Percentiles rank a stretch among this genome's conserved stretches.
Evolutionary conservation across 176 grass and related monocot species (phyloP).

Genomic region (Aegilops sharonensis): DNA sequence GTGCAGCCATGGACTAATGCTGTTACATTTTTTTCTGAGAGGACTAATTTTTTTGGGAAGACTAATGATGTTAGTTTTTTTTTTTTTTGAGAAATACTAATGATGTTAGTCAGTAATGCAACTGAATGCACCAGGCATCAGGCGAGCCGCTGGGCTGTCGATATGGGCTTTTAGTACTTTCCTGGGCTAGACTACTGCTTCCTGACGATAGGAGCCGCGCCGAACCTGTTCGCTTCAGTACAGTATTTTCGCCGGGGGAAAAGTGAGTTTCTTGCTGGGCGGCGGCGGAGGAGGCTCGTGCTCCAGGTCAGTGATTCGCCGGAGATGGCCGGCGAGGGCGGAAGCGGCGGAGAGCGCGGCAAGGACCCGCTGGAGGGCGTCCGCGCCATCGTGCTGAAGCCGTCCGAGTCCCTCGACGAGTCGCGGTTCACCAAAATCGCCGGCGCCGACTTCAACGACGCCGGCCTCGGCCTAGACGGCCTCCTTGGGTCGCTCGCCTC

Average conservation of each 20-base stretch:
- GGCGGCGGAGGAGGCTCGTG: not conserved
- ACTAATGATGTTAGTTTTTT: no score
- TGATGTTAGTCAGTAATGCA: no score
- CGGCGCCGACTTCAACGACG: conserved; percentile 76
- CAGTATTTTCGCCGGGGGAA: not conserved
- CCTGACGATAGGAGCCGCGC: no score
- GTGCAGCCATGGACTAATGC: no score
- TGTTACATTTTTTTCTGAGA: no score
- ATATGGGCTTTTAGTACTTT: no score
- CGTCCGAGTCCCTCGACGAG: conserved; percentile 63
- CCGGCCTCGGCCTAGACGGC: conserved; percentile 40
- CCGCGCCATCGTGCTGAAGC: conserved; percentile 65
- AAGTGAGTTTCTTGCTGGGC: not conserved
- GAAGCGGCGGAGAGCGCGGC: conserved; percentile 14
- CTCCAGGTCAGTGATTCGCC: not conserved
- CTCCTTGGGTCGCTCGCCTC: conserved; percentile 56
- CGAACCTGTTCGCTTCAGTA: not conserved
- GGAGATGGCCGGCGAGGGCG: conserved; percentile 19
- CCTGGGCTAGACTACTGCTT: no score
- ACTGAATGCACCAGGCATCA: no score
- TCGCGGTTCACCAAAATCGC: conserved; percentile 61
- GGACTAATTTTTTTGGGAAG: no score
- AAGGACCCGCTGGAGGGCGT: conserved; percentile 46
- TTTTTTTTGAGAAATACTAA: no score
- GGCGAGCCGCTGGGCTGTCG: no score